Base-by-base conservation (phyloP, 805 yeast species). In the Wickerhamiella parazyma region DNA sequence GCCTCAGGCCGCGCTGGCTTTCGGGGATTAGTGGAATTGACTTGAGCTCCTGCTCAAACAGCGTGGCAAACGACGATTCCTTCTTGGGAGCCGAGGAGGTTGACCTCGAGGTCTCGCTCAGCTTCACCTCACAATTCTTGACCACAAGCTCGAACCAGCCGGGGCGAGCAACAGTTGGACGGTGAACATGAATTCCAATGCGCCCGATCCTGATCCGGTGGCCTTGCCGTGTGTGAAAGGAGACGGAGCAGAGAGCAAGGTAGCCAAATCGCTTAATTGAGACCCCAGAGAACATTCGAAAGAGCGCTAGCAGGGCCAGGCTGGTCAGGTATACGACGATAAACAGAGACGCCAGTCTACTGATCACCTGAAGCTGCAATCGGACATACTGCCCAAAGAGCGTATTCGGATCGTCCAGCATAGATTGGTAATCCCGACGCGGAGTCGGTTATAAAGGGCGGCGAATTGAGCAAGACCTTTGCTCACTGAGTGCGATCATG, bases 241-340 rank as follows among this genome's bases (percentile, higher is more conserved):
- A 49, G 21, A 65, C 52, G 46, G 63, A 60, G 20, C 66, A 53
- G n/a, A 65, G 49, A 16, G 61, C 58, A 44, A 65, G 53, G 51
- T 65, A 65, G 33, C 69, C 69, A 12, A 65, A 54, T 14, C 69
- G 59, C 49, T 62, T 64, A 49, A 65, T 60, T 22, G 67, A 62
- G 36, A 65, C 49, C 22, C 69, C 69, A 2, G 69, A 63, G 48
- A 63, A 54, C 18, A 64, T 49, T 11, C 69, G 57, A 16, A 65
- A 48, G 29, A 63, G 46, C 16, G 68, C 68, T 41, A 65, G 59
- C 17, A 62, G 37, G 41, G 59, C 59, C 20, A 64, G 60, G 22
- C 68, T 55, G 11, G 54, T 48, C n/a, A 64, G 44, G 45, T 61
- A 61, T 18, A 45, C 10, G 8, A 49, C 25, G 12, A 45, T 51